Conservation (phyloP, 176 grass and related monocot genomes). For the Oropetium thomaeum region DNA sequence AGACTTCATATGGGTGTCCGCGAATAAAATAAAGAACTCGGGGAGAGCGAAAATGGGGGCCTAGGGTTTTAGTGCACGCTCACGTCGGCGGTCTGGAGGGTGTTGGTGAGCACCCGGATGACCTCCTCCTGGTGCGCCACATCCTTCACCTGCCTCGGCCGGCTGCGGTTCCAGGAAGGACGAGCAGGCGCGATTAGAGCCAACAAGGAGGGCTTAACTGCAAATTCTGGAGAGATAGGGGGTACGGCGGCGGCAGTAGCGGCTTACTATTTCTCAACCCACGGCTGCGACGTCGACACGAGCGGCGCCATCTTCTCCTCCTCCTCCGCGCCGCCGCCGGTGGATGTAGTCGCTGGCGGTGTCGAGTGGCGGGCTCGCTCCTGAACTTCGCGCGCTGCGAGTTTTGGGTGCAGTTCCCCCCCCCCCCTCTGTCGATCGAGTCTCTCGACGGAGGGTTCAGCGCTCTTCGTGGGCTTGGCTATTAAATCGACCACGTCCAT, state of each 20-base stretch:
- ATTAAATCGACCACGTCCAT: background rate
- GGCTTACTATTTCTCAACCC: slow-evolving; percentile 99
- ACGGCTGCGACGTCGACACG: slow-evolving; percentile 76
- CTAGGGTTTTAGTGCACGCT: slow-evolving; percentile 39
- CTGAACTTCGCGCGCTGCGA: slow-evolving; percentile 29
- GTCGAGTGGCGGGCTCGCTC: background rate
- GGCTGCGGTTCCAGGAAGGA: slow-evolving; percentile 42
- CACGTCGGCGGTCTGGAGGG: slow-evolving; percentile 84
- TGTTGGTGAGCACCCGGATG: slow-evolving; percentile 89
- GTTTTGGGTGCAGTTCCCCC: background rate
- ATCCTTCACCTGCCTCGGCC: slow-evolving; percentile 95
- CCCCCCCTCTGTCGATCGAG: too few species aligned
- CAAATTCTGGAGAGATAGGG: background rate
- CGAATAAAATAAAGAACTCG: slow-evolving; percentile 4
- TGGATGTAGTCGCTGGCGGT: background rate
- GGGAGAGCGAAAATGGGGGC: background rate
- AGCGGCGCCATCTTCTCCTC: slow-evolving; percentile 58
- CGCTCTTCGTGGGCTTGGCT: background rate
- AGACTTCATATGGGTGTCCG: background rate
- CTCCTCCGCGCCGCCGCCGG: slow-evolving; percentile 7
- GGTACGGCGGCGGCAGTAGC: background rate
- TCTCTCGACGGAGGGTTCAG: background rate
- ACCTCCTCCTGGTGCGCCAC: slow-evolving; percentile 98
- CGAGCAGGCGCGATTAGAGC: slow-evolving; percentile 5
- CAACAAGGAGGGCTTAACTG: background rate